These are phyloP conservation scores for Aspergillus sergii DNA, from an alignment of 2,329 filamentous ascomycete species.

Conservation along the genomic window DNA sequence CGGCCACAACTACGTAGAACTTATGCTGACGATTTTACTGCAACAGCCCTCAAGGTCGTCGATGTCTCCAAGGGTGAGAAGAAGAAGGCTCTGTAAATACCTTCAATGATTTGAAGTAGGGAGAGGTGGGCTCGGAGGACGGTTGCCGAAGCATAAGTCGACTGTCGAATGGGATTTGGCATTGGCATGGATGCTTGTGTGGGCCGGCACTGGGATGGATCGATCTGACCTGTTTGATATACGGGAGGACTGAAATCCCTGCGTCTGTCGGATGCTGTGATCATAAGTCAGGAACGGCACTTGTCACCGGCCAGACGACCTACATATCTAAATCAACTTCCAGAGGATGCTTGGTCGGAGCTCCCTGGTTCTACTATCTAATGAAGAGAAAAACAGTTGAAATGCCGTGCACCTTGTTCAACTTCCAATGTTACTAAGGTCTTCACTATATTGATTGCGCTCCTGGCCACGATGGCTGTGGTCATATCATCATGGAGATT, in stretches of 20 bases:
- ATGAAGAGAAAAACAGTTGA: slow-evolving; percentile 44
- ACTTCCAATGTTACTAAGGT: slow-evolving; percentile 1
- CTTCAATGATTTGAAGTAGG: slow-evolving; percentile 28
- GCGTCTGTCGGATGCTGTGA: slow-evolving; percentile 31
- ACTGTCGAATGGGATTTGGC: slow-evolving; percentile 31
- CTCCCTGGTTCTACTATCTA: slow-evolving; percentile 35
- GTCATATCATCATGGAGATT: neutral
- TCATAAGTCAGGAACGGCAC: slow-evolving; percentile 17
- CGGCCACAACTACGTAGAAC: neutral
- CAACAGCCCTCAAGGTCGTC: slow-evolving; percentile 47
- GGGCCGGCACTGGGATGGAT: slow-evolving; percentile 33
- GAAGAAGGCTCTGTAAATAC: slow-evolving; percentile 49
- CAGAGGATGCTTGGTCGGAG: slow-evolving; percentile 33
- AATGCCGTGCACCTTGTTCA: slow-evolving; percentile 27
- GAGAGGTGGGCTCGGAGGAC: slow-evolving; percentile 25
- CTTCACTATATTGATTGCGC: neutral
- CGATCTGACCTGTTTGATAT: slow-evolving; percentile 8
- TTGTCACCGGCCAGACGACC: slow-evolving; percentile 31
- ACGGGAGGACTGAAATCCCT: slow-evolving; percentile 24
- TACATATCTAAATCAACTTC: slow-evolving; percentile 31
- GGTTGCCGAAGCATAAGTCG: slow-evolving; percentile 32
- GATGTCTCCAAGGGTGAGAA: slow-evolving; percentile 49
- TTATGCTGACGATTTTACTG: slow-evolving; percentile 24
- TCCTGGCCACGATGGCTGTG: slow-evolving; percentile 1
- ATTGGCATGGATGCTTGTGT: slow-evolving; percentile 31